Percentiles rank a stretch among this genome's conserved stretches.
These are phyloP conservation scores for Geotrichum phurueaensis DNA, from an alignment of 1,139 yeast species.

Conservation along the genomic window DNA sequence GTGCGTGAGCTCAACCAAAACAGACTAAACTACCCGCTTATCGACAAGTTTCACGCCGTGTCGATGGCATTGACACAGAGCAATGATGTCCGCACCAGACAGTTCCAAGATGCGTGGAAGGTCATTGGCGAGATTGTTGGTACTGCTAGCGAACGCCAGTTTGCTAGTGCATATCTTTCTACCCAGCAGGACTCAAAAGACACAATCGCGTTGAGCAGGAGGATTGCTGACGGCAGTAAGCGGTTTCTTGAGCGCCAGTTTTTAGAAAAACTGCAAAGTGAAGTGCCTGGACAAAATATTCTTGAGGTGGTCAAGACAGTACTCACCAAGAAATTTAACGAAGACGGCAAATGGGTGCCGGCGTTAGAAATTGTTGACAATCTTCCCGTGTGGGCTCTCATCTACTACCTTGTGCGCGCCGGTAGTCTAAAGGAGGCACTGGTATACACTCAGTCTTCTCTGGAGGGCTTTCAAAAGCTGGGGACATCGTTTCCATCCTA, in stretches of 20 bases:
- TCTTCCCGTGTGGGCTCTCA: conserved; percentile 84
- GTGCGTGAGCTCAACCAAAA: conserved; percentile 61
- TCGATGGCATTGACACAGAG: conserved; percentile 26
- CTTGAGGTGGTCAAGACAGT: conserved; percentile 67
- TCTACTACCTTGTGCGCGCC: conserved; percentile 77
- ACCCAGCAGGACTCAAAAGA: conserved; percentile 24
- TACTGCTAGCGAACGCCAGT: conserved; percentile 44
- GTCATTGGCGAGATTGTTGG: conserved; percentile 30
- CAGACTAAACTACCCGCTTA: conserved; percentile 45
- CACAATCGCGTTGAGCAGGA: conserved; percentile 41
- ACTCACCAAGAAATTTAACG: conserved; percentile 41
- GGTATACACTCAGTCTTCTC: conserved; percentile 48
- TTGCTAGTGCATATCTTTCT: conserved; percentile 35
- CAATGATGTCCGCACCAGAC: conserved; percentile 35
- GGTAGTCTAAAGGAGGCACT: conserved; percentile 78
- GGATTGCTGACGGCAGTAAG: conserved; percentile 53
- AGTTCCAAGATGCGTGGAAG: conserved; percentile 37
- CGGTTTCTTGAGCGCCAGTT: conserved; percentile 69
- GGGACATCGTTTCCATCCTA: conserved; percentile 82
- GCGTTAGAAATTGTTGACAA: conserved; percentile 66
- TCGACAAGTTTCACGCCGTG: conserved; percentile 50
- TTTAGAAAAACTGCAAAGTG: conserved; percentile 62
- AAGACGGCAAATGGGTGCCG: conserved; percentile 46
- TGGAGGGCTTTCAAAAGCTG: conserved; percentile 63
- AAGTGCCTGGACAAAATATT: conserved; percentile 58